phyloP scores from a whole-genome alignment of 768 basidiomycete genomes.

The Auricularia sp. region DNA sequence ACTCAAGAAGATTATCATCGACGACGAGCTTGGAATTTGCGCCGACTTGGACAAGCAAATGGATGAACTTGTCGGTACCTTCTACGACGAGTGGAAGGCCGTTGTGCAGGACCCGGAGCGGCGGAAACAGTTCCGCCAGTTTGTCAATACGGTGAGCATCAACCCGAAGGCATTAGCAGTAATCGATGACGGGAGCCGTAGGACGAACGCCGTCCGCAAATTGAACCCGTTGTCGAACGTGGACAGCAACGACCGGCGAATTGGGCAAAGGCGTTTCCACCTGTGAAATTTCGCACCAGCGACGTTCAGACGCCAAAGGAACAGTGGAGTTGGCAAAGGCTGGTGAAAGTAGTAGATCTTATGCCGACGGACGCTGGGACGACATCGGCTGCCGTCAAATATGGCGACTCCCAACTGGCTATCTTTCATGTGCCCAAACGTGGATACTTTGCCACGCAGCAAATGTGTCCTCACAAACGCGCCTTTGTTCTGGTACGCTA shows the following conservation, averaged over 20 bases:
- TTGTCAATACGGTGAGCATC: conserved; percentile 45
- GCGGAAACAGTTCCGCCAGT: conserved; percentile 47
- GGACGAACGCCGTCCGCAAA: conserved; percentile 31
- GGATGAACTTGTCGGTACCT: conserved; percentile 54
- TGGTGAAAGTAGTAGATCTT: conserved; percentile 42
- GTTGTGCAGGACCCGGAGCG: conserved; percentile 45
- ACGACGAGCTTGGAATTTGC: conserved; percentile 66
- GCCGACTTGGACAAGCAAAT: conserved; percentile 55
- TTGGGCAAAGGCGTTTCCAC: conserved; percentile 50
- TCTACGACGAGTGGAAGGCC: conserved; percentile 58
- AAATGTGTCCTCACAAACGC: conserved; percentile 42
- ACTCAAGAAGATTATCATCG: conserved; percentile 51
- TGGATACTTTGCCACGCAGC: conserved; percentile 58
- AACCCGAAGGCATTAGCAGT: too few relatives aligned
- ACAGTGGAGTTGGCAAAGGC: conserved; percentile 46
- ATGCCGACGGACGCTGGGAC: conserved; percentile 34
- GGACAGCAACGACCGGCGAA: conserved; percentile 55
- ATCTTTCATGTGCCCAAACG: conserved; percentile 52
- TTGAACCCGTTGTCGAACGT: conserved; percentile 48
- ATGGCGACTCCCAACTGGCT: conserved; percentile 57
- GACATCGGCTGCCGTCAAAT: conserved; percentile 46
- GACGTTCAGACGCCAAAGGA: conserved; percentile 33
- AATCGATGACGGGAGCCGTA: conserved; percentile 5
- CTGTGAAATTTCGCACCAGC: conserved; percentile 32
- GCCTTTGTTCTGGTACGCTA: conserved; percentile 52